Conservation (phyloP, 345 rosid genomes). For the Linum trigynum region DNA sequence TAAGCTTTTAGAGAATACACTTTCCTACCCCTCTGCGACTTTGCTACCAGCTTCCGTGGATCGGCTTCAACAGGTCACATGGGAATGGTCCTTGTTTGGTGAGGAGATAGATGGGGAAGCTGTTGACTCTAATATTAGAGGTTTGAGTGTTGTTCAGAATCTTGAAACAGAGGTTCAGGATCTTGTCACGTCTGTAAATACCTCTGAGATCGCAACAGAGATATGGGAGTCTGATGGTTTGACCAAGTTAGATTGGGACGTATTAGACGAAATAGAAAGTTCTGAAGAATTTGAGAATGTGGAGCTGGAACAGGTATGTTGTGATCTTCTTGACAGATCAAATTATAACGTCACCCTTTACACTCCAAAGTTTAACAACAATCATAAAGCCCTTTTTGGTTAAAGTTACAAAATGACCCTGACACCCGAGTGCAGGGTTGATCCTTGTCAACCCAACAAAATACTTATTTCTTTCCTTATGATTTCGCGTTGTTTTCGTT, state of each 20-base stretch:
- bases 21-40: constrained; percentile 70
- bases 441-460: neutral
- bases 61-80: constrained; percentile 41
- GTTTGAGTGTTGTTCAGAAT: constrained; percentile 39
- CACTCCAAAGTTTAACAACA: neutral
- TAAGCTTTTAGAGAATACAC: constrained; percentile 61
- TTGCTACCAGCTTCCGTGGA: constrained; percentile 58
- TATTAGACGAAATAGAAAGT: constrained; percentile 51
- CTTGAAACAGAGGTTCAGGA: constrained; percentile 55
- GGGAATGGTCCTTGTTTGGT: constrained; percentile 76
- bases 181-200: constrained; percentile 25
- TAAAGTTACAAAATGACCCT: neutral
- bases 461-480: neutral
- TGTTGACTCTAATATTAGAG: constrained; percentile 17
- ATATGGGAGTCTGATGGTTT: constrained; percentile 34
- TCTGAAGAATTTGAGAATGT: constrained; percentile 64
- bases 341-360: neutral
- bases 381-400: neutral
- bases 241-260: constrained; percentile 60
- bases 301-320: constrained; percentile 76
- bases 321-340: constrained; percentile 13
- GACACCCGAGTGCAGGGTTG: neutral
- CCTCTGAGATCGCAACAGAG: constrained; percentile 34
- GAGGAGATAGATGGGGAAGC: constrained; percentile 30
- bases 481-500: constrained; percentile 3